phyloP scores from a whole-genome alignment of 2,329 filamentous ascomycete species.

The Scedosporium apiospermum region DNA sequence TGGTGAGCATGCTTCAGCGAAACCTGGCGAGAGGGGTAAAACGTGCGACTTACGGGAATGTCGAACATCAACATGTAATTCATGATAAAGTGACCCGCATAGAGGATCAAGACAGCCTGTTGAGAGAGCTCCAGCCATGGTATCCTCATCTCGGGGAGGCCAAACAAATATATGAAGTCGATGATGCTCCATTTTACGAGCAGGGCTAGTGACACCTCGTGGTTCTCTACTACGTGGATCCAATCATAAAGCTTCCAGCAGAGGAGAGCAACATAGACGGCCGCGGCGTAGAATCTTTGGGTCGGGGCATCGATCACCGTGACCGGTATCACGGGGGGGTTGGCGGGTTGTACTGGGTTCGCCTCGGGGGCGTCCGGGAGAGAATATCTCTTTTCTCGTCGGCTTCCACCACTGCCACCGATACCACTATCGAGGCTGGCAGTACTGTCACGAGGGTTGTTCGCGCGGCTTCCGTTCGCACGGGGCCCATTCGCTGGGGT shows the following conservation, averaged over 20 bases:
- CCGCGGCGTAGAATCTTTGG: conserved; percentile 78
- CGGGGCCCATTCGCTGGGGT: conserved; percentile 3
- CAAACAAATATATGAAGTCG: conserved; percentile 80
- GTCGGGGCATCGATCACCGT: conserved; percentile 79
- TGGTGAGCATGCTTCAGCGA: neutral
- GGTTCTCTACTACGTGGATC: conserved; percentile 65
- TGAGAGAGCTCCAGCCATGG: conserved; percentile 93
- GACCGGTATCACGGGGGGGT: conserved; percentile 64
- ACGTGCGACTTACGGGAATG: conserved; percentile 51
- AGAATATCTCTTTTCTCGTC: conserved; percentile 12
- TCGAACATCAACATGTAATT: conserved; percentile 92
- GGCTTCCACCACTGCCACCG: neutral
- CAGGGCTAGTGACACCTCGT: conserved; percentile 77
- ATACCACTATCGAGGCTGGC: neutral
- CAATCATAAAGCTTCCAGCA: conserved; percentile 86
- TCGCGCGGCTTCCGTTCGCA: neutral
- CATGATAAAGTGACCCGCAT: conserved; percentile 59
- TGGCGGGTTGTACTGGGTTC: conserved; percentile 18
- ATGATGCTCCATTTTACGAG: conserved; percentile 91
- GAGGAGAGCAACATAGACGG: conserved; percentile 66
- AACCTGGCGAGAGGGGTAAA: neutral
- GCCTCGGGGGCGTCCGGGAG: conserved; percentile 39
- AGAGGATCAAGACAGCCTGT: conserved; percentile 59
- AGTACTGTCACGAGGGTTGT: neutral
- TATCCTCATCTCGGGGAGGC: conserved; percentile 78